Evolutionary conservation across 2,329 filamentous ascomycete genomes (phyloP), one percentile per base, ranked within the genome.

Genomic region (Aspergillus niger): DNA sequence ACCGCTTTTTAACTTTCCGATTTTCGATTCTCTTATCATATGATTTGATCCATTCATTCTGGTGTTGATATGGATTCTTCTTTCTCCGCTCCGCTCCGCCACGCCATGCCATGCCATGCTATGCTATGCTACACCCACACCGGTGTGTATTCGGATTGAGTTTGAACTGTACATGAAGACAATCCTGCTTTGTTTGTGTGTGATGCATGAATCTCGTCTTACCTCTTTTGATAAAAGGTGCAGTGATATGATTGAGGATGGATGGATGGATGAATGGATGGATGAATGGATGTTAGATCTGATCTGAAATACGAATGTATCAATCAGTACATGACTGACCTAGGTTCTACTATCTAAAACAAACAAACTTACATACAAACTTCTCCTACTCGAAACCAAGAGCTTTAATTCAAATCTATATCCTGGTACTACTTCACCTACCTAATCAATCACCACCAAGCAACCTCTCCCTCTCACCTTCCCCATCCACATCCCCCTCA

Each of bases 401-500:
- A 3, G 6, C n/a, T 5, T 1, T 10, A 36, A 36, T 5, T 7
- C 20, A 11, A 44, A 44, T 20, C 22, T 44, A 44, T 22, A 20
- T 3, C 5, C 41, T 13, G 10, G 10, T 28, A n/a, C 5, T 24
- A 22, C 15, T 15, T 8, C 15, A 48, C 44, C 4, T 17, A 49
- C 24, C 26, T 28, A 24, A 24, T 15, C 11, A n/a, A 7, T 54
- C 39, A 53, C 24, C 30, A 36, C 52, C 20, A 28, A 65, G 15
- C 30, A 64, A 56, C 53, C 55, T 44, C 32, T 59, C 54, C 24
- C 51, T 61, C 58, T 63, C 20, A 20, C 20, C 20, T 20, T 20
- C 20, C 20, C 20, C 20, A 20, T 20, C 20, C 20, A 20, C 20
- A 20, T 20, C 52, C 53, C 38, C 49, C 24, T 58, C 38, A 30